Conservation (phyloP, 345 rosid species). For the Bruguiera parviflora region DNA sequence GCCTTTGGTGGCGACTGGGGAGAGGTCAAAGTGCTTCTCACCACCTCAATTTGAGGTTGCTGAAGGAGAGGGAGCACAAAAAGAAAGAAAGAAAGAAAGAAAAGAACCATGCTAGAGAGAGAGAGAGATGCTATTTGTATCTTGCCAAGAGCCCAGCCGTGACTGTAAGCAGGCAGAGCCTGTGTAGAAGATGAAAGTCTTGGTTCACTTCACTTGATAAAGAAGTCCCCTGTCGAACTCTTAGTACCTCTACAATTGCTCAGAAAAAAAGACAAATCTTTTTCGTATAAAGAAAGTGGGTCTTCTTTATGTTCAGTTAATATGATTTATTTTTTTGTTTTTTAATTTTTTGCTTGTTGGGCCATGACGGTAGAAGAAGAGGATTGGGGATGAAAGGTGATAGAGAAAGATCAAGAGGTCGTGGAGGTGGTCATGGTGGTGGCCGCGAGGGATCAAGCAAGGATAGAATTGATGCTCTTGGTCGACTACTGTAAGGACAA, state of each 20-base stretch:
- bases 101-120: too few species aligned
- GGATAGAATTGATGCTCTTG: constrained; percentile 79
- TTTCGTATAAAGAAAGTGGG: too few species aligned
- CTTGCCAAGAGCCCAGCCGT: too few species aligned
- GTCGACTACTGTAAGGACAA: constrained; percentile 71
- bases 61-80: too few species aligned
- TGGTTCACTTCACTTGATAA: too few species aligned
- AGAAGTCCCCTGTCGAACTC: too few species aligned
- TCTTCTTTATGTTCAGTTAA: not conserved
- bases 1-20: not conserved
- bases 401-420: constrained; percentile 44
- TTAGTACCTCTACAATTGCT: too few species aligned
- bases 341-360: not conserved
- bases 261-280: too few species aligned
- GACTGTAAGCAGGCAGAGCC: too few species aligned
- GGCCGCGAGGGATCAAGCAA: constrained; percentile 37
- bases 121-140: too few species aligned
- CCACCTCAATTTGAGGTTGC: too few species aligned
- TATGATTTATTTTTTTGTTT: not conserved
- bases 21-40: not conserved
- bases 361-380: constrained; percentile 48
- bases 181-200: not conserved
- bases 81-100: too few species aligned
- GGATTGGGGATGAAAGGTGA: constrained; percentile 36
- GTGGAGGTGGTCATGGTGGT: constrained; percentile 28